Evolutionary conservation across 169 alveolate genomes (phyloP).

Genomic region (Plasmodium vinckei): DNA sequence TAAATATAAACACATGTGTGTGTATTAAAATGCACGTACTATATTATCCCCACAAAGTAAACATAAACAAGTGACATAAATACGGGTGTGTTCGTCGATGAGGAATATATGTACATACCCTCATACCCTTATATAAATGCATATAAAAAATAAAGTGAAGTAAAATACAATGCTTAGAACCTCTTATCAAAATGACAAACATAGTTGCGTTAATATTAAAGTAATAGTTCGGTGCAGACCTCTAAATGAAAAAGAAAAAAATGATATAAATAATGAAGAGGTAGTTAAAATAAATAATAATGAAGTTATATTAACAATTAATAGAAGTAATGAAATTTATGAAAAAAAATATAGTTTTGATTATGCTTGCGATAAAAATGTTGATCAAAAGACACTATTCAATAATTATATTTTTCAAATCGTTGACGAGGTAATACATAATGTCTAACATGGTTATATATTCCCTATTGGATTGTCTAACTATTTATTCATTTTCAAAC

Average conservation of each 20-base stretch:
- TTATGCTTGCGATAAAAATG: constrained; percentile 72
- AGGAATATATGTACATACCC: background rate
- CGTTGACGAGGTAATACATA: constrained; percentile 86
- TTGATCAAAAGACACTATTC: constrained; percentile 77
- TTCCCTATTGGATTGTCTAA: background rate
- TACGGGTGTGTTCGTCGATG: too few relatives aligned
- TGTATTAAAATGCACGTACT: background rate
- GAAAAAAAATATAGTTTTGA: constrained; percentile 75
- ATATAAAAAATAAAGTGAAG: constrained; percentile 9
- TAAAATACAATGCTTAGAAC: constrained; percentile 42
- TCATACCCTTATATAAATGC: background rate
- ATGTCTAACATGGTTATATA: background rate
- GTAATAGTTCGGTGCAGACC: constrained; percentile 92
- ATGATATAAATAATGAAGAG: constrained; percentile 68
- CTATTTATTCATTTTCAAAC: background rate
- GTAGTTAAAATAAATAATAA: constrained; percentile 71
- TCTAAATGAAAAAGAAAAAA: constrained; percentile 84
- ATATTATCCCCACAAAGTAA: background rate
- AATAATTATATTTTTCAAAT: constrained; percentile 88
- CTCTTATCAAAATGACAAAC: constrained; percentile 55
- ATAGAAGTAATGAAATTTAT: constrained; percentile 76
- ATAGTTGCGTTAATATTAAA: constrained; percentile 81
- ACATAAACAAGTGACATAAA: background rate
- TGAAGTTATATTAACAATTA: constrained; percentile 79
- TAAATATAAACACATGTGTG: background rate